Evolutionary conservation across 2,329 filamentous ascomycete genomes (phyloP).

Genomic region (Microdochium bolleyi): DNA sequence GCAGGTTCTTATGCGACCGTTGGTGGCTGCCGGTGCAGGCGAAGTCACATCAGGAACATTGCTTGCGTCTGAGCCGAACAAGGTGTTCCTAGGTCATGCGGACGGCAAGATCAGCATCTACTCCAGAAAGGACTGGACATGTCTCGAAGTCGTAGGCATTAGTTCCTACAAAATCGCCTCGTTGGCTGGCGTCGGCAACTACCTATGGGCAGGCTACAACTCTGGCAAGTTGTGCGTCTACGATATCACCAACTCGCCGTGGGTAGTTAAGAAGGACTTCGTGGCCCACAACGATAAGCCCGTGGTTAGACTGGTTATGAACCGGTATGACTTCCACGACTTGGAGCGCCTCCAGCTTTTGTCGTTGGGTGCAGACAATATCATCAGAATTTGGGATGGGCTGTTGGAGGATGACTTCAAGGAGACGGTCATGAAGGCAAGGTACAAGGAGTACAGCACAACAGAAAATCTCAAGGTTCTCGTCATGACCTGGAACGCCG

Average conservation of each 20-base stretch:
- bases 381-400: slow-evolving; percentile 83
- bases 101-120: slow-evolving; percentile 97
- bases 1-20: slow-evolving; percentile 63
- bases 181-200: slow-evolving; percentile 69
- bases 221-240: slow-evolving; percentile 92
- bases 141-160: slow-evolving; percentile 72
- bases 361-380: slow-evolving; percentile 80
- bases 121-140: slow-evolving; percentile 67
- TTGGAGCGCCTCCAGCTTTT: slow-evolving; percentile 78
- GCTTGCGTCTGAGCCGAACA: slow-evolving; percentile 65
- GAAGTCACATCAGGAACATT: slow-evolving; percentile 82
- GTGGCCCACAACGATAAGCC: slow-evolving; percentile 72
- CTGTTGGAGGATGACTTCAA: slow-evolving; percentile 91
- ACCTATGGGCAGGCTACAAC: slow-evolving; percentile 91
- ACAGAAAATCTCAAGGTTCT: slow-evolving; percentile 76
- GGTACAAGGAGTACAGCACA: slow-evolving; percentile 74
- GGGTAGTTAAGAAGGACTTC: slow-evolving; percentile 93
- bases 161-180: slow-evolving; percentile 95
- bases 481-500: slow-evolving; percentile 94
- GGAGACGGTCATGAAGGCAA: slow-evolving; percentile 79
- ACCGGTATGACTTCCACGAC: slow-evolving; percentile 77
- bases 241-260: slow-evolving; percentile 73
- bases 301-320: slow-evolving; percentile 68
- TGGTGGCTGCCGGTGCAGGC: slow-evolving; percentile 66
- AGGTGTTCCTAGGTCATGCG: slow-evolving; percentile 82